Base-by-base conservation (phyloP, 306 rosid genomes). In the Vigna hirtella region DNA sequence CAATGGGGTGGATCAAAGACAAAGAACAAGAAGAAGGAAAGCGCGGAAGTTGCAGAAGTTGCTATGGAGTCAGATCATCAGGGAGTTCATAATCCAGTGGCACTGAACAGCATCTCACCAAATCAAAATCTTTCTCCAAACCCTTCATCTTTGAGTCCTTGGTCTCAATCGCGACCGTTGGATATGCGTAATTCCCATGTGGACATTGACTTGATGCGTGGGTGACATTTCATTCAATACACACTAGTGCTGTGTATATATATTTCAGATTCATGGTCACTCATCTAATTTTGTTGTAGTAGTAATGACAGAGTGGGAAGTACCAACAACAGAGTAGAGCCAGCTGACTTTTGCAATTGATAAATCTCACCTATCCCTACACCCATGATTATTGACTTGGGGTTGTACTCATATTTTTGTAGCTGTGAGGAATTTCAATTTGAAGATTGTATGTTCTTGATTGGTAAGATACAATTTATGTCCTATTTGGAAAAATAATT, bases 171-270 rank as follows among this genome's bases (percentile, higher is more conserved):
- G 0, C 89, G 87, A 64, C 76, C 87, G 0, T 36, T 88, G 87
- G 94, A 93, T 34, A 93, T 91, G 87, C 91, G 88, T 22, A 91
- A 85, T 38, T 81, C 90, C 66, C 97, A 91, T 61, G 87, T 83
- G 2, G 98, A 91, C 93, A 93, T 93, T 17, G 97, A 93, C 79
- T 83, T 93, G 84, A 91, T 91, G 98, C 96, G 98, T 18, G 97
- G 97, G 48, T 91, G 85, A 88, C 71, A n/a, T 3, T 22, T 26
- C 5, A 48, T 57, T 45, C 0, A 20, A 74, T 74, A 57, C 64
- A 22, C 26, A 63, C 57, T 74, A 69, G 82, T 74, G 26, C 40
- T 81, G 81, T 81, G 78, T 77, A 77, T 85, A 83, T 69, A 77
- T 78, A 53, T 83, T 67, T 28, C 36, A 38, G 83, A 70, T 72